Conservation (phyloP, 805 yeast species). For the Nakazawaea holstii region DNA sequence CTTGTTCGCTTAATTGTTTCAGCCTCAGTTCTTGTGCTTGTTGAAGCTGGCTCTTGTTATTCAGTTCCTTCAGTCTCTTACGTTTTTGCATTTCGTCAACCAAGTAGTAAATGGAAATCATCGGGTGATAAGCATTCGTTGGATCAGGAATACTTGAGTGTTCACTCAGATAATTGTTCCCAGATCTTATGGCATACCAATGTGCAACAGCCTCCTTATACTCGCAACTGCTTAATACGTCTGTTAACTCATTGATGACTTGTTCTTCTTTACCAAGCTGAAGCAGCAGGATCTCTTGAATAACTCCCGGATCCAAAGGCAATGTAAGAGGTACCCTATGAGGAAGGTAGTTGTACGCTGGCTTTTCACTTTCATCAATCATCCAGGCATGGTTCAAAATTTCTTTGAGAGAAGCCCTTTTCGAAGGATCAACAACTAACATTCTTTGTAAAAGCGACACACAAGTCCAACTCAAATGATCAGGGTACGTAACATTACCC, state of each 20-base stretch:
- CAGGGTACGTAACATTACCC: constrained; percentile 90
- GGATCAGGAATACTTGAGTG: constrained; percentile 55
- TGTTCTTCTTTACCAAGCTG: constrained; percentile 72
- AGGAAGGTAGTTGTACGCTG: constrained; percentile 70
- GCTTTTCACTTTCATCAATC: constrained; percentile 69
- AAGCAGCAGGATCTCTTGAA: constrained; percentile 69
- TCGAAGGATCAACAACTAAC: constrained; percentile 85
- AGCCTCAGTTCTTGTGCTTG: constrained; percentile 10
- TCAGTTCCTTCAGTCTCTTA: constrained; percentile 54
- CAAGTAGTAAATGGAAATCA: constrained; percentile 78
- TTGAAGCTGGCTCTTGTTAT: constrained; percentile 24
- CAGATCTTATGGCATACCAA: constrained; percentile 40
- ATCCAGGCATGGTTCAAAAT: constrained; percentile 93
- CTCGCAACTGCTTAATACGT: constrained; percentile 55
- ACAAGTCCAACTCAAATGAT: constrained; percentile 73
- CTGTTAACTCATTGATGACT: constrained; percentile 49
- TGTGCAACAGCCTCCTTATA: constrained; percentile 58
- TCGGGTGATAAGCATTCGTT: constrained; percentile 81
- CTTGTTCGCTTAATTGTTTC: constrained; percentile 12
- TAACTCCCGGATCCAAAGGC: constrained; percentile 63
- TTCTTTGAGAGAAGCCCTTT: constrained; percentile 75
- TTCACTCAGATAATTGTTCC: not conserved
- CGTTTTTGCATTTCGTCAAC: constrained; percentile 81
- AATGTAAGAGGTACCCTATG: constrained; percentile 65
- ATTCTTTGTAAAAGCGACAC: constrained; percentile 74